A percentile compares a stretch with the other conserved stretches of the same genome.
These are phyloP conservation scores for Colletotrichum euphorbiae DNA, from an alignment of 2,329 filamentous ascomycete genomes.

Conservation along the genomic window DNA sequence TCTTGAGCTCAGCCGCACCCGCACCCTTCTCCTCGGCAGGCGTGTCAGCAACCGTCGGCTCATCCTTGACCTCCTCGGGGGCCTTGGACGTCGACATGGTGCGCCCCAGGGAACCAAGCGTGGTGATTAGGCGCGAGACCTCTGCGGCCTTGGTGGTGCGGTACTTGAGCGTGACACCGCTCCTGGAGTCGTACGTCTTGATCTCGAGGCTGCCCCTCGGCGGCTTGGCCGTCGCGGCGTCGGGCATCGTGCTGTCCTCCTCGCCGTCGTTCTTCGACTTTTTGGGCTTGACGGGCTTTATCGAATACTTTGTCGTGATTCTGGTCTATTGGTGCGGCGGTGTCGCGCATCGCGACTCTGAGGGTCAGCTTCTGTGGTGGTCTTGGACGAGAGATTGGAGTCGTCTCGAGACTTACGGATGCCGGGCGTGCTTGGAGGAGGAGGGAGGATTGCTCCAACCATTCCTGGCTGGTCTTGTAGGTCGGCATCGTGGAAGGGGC, in stretches of 20 bases:
- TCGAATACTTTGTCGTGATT: slow-evolving; percentile 93
- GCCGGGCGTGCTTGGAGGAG: slow-evolving; percentile 88
- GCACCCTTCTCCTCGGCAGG: slow-evolving; percentile 49
- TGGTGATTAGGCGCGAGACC: slow-evolving; percentile 83
- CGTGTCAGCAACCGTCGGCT: slow-evolving; percentile 54
- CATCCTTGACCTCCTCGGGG: slow-evolving; percentile 58
- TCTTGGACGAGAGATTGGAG: background rate
- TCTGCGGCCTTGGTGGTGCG: slow-evolving; percentile 91
- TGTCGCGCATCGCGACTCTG: slow-evolving; percentile 19
- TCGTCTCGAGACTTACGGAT: slow-evolving; percentile 70
- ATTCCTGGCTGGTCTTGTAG: slow-evolving; percentile 86
- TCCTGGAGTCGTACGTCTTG: slow-evolving; percentile 88
- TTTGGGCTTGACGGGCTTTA: slow-evolving; percentile 59
- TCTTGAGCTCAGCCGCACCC: slow-evolving; percentile 46
- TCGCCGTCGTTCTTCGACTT: slow-evolving; percentile 44
- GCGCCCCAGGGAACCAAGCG: slow-evolving; percentile 80
- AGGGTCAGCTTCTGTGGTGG: slow-evolving; percentile 2
- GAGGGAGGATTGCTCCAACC: slow-evolving; percentile 87
- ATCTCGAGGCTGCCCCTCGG: slow-evolving; percentile 79
- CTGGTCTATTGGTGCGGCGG: slow-evolving; percentile 70
- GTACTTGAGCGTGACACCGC: slow-evolving; percentile 90
- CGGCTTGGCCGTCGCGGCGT: slow-evolving; percentile 53
- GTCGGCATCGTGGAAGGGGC: slow-evolving; percentile 75
- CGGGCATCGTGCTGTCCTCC: slow-evolving; percentile 46
- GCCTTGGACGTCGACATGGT: slow-evolving; percentile 61